Evolutionary conservation across 169 alveolate species (phyloP), one percentile per base, ranked within the genome.

Genomic region (Plasmodium falciparum): DNA sequence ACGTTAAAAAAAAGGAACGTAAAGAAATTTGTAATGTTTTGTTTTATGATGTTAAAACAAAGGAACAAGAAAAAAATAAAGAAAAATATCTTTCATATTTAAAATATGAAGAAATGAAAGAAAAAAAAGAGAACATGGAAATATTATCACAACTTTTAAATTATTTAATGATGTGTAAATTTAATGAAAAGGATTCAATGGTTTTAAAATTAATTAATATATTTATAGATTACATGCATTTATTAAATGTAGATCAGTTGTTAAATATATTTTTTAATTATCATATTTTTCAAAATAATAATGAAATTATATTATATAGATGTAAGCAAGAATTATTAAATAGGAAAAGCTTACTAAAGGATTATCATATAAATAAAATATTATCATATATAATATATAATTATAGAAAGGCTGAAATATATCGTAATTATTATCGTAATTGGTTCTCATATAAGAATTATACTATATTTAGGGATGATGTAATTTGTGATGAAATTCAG

Each of bases 41-140:
- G 8, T 78, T 78, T 58, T 78, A 78, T 71, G 78, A 78, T 70
- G 74, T 73, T 8, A 78, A 78, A 66, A 78, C 76, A 15, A 78
- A 78, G 56, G 78, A 66, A 15, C 80, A 78, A 39, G 67, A 63
- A 52, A 67, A 78, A 61, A 78, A 78, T 70, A 78, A 66, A 66
- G 72, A 78, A 52, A 78, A 78, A 29, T 78, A 78, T 70, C 15
- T 66, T 22, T 43, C 90, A 17, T 78, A 78, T 66, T 66, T 78
- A 71, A 71, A 65, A 59, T 50, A 66, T 71, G 26, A 65, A 8
- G 15, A 65, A 15, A 50, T 78, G 9, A 26, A n/a, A 7, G 80
- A 78, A 39, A 78, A 58, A 70, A 78, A 78, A 58, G 67, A 66
- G 22, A 70, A 65, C 59, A 9, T 67, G 11, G 26, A 78, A 17